Percentiles rank a stretch among this genome's conserved stretches.
These are phyloP conservation scores for Taphrina pruni DNA, from an alignment of 1,139 yeast species.

Conservation along the genomic window DNA sequence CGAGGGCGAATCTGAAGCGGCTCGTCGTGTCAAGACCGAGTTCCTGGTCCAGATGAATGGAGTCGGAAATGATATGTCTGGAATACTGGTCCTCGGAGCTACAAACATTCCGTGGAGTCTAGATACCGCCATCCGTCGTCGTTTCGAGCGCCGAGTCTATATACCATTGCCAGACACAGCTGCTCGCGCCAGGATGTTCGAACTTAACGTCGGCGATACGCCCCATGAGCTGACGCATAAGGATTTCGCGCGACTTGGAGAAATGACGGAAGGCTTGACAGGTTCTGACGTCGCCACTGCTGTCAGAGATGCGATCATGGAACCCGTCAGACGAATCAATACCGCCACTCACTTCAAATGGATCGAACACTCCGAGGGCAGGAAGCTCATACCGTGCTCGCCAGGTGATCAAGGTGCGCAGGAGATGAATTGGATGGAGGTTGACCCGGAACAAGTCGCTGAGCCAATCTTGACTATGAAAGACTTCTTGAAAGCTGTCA, in stretches of 20 bases:
- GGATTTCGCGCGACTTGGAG: constrained; percentile 80
- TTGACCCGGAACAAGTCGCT: constrained; percentile 82
- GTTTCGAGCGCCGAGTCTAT: constrained; percentile 88
- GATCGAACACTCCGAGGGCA: constrained; percentile 53
- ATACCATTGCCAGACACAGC: constrained; percentile 92
- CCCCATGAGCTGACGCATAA: constrained; percentile 77
- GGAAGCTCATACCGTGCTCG: constrained; percentile 84
- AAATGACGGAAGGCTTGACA: constrained; percentile 95
- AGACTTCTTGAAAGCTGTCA: constrained; percentile 91
- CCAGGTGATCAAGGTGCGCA: constrained; percentile 89
- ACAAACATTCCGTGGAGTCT: constrained; percentile 99
- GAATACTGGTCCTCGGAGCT: constrained; percentile 95
- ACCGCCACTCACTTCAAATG: constrained; percentile 92
- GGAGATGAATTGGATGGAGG: constrained; percentile 93
- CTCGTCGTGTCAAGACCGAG: constrained; percentile 94
- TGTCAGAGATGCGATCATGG: constrained; percentile 97
- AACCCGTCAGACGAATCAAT: constrained; percentile 94
- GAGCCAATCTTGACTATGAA: constrained; percentile 90
- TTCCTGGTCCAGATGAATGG: constrained; percentile 98
- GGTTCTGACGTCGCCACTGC: constrained; percentile 98
- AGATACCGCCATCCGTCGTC: constrained; percentile 93
- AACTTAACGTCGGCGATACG: constrained; percentile 86
- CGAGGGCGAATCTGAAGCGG: constrained; percentile 96
- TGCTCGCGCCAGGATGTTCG: constrained; percentile 92
- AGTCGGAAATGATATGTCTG: constrained; percentile 91